Conservation (phyloP, 768 basidiomycete genomes). For the Hebeloma cylindrosporum region DNA sequence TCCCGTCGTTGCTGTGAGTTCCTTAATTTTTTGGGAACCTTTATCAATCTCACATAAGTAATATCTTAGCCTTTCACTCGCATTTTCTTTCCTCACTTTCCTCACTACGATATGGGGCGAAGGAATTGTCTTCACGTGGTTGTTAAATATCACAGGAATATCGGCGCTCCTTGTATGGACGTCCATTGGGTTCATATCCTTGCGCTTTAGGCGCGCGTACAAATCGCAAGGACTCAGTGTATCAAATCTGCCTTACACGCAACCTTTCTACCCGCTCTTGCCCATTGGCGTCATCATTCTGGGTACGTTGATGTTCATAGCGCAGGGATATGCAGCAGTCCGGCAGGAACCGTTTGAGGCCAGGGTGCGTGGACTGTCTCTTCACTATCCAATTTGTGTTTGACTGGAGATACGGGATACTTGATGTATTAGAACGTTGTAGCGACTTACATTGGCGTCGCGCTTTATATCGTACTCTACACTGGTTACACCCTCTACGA, state of each 20-base stretch:
- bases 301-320: slow-evolving; percentile 51
- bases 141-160: slow-evolving; percentile 64
- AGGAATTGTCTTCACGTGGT: slow-evolving; percentile 55
- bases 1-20: slow-evolving; percentile 52
- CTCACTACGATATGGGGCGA: slow-evolving; percentile 59
- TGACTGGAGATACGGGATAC: no score
- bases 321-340: slow-evolving; percentile 53
- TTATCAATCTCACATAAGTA: slow-evolving; percentile 13
- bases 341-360: slow-evolving; percentile 43
- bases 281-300: slow-evolving; percentile 51
- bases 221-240: slow-evolving; percentile 48
- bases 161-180: slow-evolving; percentile 70
- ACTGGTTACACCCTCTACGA: slow-evolving; percentile 43
- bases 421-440: slow-evolving; percentile 60
- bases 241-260: slow-evolving; percentile 56
- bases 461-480: slow-evolving; percentile 46
- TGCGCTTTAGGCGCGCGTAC: slow-evolving; percentile 67
- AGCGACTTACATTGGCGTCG: slow-evolving; percentile 55
- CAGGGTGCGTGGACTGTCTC: slow-evolving; percentile 31
- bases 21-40: slow-evolving; percentile 24
- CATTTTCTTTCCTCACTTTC: slow-evolving; percentile 50
- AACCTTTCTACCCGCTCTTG: slow-evolving; percentile 55
- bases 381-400: neutral
- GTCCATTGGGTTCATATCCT: slow-evolving; percentile 51
- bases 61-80: slow-evolving; percentile 35